phyloP scores from a whole-genome alignment of 2,329 filamentous ascomycete species.

The Bipolaris sorokiniana region DNA sequence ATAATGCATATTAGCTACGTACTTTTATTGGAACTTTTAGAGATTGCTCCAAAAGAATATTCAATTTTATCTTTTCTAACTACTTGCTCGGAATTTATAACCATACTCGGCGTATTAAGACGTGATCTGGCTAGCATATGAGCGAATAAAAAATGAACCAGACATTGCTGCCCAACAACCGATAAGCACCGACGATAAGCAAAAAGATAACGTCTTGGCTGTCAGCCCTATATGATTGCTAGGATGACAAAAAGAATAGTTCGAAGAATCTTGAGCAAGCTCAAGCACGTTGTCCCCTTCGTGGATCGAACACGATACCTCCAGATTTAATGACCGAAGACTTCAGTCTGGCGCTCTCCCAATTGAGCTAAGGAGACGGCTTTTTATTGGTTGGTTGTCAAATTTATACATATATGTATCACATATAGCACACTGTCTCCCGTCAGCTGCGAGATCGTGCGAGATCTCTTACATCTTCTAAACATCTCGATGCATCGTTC shows the following conservation, averaged over 20 bases:
- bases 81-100: no score
- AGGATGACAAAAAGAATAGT: conserved; percentile 29
- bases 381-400: conserved; percentile 15
- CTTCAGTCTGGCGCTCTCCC: conserved; percentile 43
- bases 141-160: no score
- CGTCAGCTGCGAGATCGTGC: not conserved
- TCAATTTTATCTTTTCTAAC: not conserved
- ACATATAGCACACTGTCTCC: fast-evolving
- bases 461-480: not conserved
- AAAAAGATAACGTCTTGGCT: no score
- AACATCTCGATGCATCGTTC: not conserved
- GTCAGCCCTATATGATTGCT: no score
- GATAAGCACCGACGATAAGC: no score
- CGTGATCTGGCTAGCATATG: not conserved
- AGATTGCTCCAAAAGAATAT: not conserved
- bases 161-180: not conserved
- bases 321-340: conserved; percentile 40
- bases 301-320: conserved; percentile 42
- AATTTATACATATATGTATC: not conserved
- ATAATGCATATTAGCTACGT: conserved; percentile 9
- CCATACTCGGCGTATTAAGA: not conserved
- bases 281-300: conserved; percentile 34
- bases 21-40: not conserved
- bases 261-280: conserved; percentile 19
- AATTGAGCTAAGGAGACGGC: conserved; percentile 41